These are phyloP conservation scores for Candida orba DNA, from an alignment of 805 yeast species.

Conservation along the genomic window DNA sequence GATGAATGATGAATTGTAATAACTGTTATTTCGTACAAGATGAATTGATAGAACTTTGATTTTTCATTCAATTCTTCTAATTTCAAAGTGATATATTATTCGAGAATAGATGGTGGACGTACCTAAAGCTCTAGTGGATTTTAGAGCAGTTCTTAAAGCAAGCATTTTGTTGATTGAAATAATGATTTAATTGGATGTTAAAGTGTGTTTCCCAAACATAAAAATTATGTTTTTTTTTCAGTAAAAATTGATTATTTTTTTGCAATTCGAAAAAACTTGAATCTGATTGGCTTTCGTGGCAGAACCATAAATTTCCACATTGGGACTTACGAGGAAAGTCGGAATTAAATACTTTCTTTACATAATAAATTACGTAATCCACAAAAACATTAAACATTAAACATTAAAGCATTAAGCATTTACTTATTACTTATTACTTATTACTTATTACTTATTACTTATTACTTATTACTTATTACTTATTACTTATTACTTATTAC, in stretches of 20 bases:
- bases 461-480: too few species aligned
- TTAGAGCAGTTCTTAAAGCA: constrained; percentile 25
- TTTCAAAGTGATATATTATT: too few species aligned
- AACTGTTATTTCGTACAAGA: too few species aligned
- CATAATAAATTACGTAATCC: too few species aligned
- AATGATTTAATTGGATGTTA: background rate
- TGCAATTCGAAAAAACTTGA: constrained; percentile 19
- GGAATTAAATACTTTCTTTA: background rate
- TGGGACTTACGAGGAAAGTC: background rate
- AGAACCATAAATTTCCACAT: constrained; percentile 2
- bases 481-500: too few species aligned
- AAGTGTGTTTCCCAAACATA: background rate
- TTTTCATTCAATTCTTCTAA: too few species aligned
- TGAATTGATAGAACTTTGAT: too few species aligned
- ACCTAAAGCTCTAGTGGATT: constrained; percentile 23
- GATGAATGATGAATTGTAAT: too few species aligned
- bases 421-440: too few species aligned
- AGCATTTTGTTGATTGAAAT: constrained; percentile 15
- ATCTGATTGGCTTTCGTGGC: constrained; percentile 21
- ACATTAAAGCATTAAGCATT: too few species aligned
- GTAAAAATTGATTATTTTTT: constrained; percentile 1
- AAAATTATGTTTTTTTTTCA: constrained; percentile 1
- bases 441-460: too few species aligned
- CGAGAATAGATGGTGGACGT: constrained; percentile 5
- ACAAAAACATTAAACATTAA: too few species aligned